phyloP scores from a whole-genome alignment of 2,329 filamentous ascomycete genomes.

The Setomelanomma holmii region DNA sequence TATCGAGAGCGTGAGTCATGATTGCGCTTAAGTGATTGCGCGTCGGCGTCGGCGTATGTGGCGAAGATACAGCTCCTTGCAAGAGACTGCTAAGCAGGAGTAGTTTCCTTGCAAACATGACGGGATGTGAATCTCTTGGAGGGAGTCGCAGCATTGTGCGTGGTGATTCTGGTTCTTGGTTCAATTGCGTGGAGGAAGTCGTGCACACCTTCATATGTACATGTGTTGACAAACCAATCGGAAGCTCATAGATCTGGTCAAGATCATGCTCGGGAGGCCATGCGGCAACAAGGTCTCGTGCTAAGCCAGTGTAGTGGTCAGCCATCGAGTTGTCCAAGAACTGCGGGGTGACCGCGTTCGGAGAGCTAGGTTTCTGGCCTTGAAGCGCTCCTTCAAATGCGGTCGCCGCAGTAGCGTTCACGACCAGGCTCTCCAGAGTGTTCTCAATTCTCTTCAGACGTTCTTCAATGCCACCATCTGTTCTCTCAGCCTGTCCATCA shows the following conservation, averaged over 20 bases:
- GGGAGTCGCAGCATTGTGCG: constrained; percentile 43
- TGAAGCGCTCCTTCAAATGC: too few species aligned
- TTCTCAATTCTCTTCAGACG: constrained; percentile 6
- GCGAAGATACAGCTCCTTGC: constrained; percentile 18
- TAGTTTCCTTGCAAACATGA: constrained; percentile 44
- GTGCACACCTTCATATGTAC: constrained; percentile 49
- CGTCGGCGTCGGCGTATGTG: constrained; percentile 19
- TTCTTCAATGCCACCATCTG: neutral
- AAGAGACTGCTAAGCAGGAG: constrained; percentile 41
- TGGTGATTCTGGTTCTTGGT: constrained; percentile 25
- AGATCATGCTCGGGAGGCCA: constrained; percentile 53
- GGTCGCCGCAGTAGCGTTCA: too few species aligned
- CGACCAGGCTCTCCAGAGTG: constrained; percentile 12
- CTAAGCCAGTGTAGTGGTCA: constrained; percentile 22
- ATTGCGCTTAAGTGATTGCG: constrained; percentile 25
- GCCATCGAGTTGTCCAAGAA: neutral
- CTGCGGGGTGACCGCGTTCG: too few species aligned
- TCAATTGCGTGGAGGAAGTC: constrained; percentile 32
- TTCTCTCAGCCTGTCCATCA: neutral
- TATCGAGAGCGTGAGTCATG: constrained; percentile 38
- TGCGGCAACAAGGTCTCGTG: constrained; percentile 40
- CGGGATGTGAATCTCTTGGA: constrained; percentile 32
- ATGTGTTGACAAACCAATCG: constrained; percentile 38
- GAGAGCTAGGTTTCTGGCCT: too few species aligned
- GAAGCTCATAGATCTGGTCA: constrained; percentile 43